phyloP scores from a whole-genome alignment of 441 rosid genomes.

The Eutrema salsugineum region DNA sequence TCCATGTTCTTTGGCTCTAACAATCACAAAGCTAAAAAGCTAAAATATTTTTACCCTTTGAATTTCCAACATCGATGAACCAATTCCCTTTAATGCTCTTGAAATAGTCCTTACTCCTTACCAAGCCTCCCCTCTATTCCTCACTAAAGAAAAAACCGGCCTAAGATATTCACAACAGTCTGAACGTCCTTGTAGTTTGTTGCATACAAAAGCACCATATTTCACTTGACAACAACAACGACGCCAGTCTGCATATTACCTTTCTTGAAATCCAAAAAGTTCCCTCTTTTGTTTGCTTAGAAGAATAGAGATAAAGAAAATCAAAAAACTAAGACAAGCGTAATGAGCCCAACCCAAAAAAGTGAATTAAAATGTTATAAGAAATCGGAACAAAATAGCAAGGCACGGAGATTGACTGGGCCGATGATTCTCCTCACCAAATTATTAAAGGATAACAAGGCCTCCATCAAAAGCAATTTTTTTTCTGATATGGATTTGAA shows the following conservation, averaged over 20 bases:
- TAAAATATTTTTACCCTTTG: conserved; percentile 41
- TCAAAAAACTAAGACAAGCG: too few relatives aligned
- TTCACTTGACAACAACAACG: conserved; percentile 52
- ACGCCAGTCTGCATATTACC: not conserved
- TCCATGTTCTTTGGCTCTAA: conserved; percentile 1
- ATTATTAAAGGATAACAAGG: too few relatives aligned
- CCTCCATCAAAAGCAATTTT: too few relatives aligned
- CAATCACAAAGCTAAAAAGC: not conserved
- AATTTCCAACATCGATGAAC: conserved; percentile 61
- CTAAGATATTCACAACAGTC: conserved; percentile 70
- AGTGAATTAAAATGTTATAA: too few relatives aligned
- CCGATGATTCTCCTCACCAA: too few relatives aligned
- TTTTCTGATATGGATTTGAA: too few relatives aligned
- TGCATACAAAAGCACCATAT: conserved; percentile 81
- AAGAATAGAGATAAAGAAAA: too few relatives aligned
- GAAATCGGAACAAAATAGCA: too few relatives aligned
- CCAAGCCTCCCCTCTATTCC: conserved; percentile 81
- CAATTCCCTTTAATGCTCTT: conserved; percentile 59
- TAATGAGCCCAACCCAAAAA: too few relatives aligned
- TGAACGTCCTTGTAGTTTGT: conserved; percentile 65
- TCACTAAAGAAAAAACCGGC: conserved; percentile 64
- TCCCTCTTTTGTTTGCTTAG: not conserved
- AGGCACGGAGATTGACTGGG: too few relatives aligned
- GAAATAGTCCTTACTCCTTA: conserved; percentile 54
- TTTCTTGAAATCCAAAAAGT: not conserved